These are phyloP conservation scores for Epichloe gansuensis DNA, from an alignment of 2,329 filamentous ascomycete genomes.

Conservation along the genomic window DNA sequence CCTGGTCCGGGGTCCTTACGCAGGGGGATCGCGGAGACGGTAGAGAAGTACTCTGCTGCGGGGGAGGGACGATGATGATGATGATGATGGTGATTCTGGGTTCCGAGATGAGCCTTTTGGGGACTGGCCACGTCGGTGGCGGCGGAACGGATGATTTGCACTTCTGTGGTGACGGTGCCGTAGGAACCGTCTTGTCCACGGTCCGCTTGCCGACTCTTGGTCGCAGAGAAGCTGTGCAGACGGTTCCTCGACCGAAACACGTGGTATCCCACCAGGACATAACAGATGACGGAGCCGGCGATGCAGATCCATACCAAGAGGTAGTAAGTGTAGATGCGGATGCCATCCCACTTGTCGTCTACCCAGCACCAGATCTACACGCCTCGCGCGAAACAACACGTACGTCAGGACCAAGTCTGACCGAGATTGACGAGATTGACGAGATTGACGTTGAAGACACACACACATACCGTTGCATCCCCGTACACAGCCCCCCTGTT, in stretches of 20 bases:
- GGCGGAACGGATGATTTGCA: slow-evolving; percentile 28
- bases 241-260: slow-evolving; percentile 46
- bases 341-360: slow-evolving; percentile 36
- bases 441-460: background rate
- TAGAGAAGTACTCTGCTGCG: slow-evolving; percentile 21
- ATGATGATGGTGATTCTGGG: slow-evolving; percentile 12
- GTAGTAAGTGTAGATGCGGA: slow-evolving; percentile 50
- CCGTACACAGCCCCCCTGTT: slow-evolving; percentile 35
- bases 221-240: slow-evolving; percentile 37
- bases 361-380: slow-evolving; percentile 51
- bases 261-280: slow-evolving; percentile 44
- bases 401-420: background rate
- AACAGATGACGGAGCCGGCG: slow-evolving; percentile 39
- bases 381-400: background rate
- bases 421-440: too few species aligned
- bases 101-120: slow-evolving; percentile 7
- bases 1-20: slow-evolving; percentile 1
- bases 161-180: slow-evolving; percentile 40
- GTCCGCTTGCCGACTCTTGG: slow-evolving; percentile 17
- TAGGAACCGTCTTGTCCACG: slow-evolving; percentile 23
- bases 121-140: slow-evolving; percentile 13
- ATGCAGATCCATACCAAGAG: slow-evolving; percentile 50
- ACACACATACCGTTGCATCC: slow-evolving; percentile 37
- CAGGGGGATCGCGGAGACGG: slow-evolving; percentile 11
- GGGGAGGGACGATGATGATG: slow-evolving; percentile 9